Evolutionary conservation across 2,329 filamentous ascomycete genomes (phyloP), one percentile per base, ranked within the genome.

Genomic region (Phialemoniopsis sp.): DNA sequence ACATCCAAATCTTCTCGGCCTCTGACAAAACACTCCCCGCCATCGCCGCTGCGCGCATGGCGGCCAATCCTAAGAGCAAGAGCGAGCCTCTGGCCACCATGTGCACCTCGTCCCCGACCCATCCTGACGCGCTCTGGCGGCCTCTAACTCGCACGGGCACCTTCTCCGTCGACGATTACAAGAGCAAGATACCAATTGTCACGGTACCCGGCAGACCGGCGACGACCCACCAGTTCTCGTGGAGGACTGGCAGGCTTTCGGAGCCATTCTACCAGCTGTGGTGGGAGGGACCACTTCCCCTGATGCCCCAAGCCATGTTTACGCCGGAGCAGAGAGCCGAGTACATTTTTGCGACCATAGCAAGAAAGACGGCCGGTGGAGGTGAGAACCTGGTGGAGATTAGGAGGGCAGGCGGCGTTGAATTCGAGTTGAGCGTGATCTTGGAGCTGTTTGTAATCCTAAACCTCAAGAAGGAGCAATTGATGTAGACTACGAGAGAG

Each of bases 21-120:
- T 29, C 35, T n/a, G 35, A 29, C 19, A 37, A 21, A 18, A 28
- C 19, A 28, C 35, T 29, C 28, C 19, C 18, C 10, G 35, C 35
- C 19, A 28, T 37, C 29, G 35, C 35, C 17, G 35, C 35, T 9
- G 35, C 35, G 17, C 35, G 35, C 19, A 18, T 37, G 12, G 29
- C 35, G n/a, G 35, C 35, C 21, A 37, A 37, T 16, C 35, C 35
- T 21, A 37, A 37, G n/a, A 37, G n/a, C 35, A 37, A 28, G 17
- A 37, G 19, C 35, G 35, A 37, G 21, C 35, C 35, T 28, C 28
- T 37, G 15, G 35, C 35, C 13, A 37, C 35, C 15, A 28, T 37
- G n/a, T 37, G 19, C 35, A 37, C 35, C 17, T 37, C 35, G n/a
- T 37, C 35, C 17, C 35, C 35, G 13, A 37, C 35, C 15, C 19